Percentiles rank a stretch among this genome's conserved stretches.
Conservation (phyloP, 768 basidiomycete species). For the Lactarius vividus region DNA sequence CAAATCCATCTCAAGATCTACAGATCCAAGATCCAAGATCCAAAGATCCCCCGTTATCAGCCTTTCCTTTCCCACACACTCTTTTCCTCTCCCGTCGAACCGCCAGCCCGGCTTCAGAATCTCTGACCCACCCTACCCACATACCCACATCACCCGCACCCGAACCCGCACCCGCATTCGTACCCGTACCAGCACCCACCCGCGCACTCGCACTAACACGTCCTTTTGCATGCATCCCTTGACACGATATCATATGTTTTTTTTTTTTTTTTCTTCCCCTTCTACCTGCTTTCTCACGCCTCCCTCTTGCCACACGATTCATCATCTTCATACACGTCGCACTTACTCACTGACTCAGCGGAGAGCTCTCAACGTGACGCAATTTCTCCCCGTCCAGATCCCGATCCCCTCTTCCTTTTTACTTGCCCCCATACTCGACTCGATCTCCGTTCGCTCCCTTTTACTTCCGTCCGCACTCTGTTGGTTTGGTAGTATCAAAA, state of each 20-base stretch:
- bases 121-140: constrained; percentile 9
- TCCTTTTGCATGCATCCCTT: not conserved
- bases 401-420: constrained; percentile 27
- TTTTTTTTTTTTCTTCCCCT: constrained; percentile 6
- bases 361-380: constrained; percentile 20
- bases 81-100: constrained; percentile 5
- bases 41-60: constrained; percentile 24
- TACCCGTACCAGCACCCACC: not conserved
- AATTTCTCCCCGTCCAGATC: constrained; percentile 22
- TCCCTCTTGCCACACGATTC: constrained; percentile 21
- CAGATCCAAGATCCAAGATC: constrained; percentile 23
- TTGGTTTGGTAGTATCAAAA: not conserved
- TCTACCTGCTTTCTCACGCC: constrained; percentile 22
- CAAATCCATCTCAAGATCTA: constrained; percentile 30
- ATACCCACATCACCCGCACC: not conserved
- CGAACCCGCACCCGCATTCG: not conserved
- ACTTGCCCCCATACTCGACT: constrained; percentile 16
- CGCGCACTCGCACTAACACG: not conserved
- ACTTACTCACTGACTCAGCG: constrained; percentile 26
- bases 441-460: not conserved
- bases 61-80: constrained; percentile 23
- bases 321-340: constrained; percentile 21
- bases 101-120: not conserved
- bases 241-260: constrained; percentile 11
- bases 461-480: constrained; percentile 17